phyloP scores from a whole-genome alignment of 441 rosid species.

The Jatropha podagrica region DNA sequence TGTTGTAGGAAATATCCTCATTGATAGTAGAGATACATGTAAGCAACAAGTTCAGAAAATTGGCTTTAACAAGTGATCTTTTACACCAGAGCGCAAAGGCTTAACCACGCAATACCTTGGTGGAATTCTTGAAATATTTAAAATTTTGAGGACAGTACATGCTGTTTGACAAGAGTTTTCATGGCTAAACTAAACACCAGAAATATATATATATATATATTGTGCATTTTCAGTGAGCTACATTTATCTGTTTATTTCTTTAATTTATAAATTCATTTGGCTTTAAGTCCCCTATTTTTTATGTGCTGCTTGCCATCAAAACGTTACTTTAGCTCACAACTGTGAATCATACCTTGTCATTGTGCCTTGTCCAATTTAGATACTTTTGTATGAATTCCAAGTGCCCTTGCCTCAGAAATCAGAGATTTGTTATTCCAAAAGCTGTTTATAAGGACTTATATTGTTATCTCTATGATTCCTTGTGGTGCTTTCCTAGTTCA shows the following conservation, averaged over 20 bases:
- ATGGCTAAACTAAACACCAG: background rate
- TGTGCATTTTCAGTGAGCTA: background rate
- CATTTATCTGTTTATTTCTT: background rate
- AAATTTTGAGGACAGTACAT: background rate
- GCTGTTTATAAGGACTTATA: background rate
- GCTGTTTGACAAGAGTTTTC: constrained; percentile 2
- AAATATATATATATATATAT: background rate
- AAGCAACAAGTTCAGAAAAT: background rate
- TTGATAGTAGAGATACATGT: constrained; percentile 1
- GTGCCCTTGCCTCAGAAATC: background rate
- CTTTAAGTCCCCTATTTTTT: background rate
- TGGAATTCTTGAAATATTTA: constrained; percentile 1
- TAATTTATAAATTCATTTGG: background rate
- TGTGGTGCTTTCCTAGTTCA: background rate
- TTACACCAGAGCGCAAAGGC: background rate
- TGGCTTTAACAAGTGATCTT: background rate
- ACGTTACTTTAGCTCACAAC: background rate
- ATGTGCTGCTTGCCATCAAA: background rate
- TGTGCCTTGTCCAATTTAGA: background rate
- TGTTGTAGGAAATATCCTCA: constrained; percentile 3
- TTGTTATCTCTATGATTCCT: background rate
- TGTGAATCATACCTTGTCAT: background rate
- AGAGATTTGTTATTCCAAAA: background rate
- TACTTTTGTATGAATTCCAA: background rate
- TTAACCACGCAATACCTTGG: background rate